phyloP scores from a whole-genome alignment of 306 rosid genomes.

The Glycine soja region DNA sequence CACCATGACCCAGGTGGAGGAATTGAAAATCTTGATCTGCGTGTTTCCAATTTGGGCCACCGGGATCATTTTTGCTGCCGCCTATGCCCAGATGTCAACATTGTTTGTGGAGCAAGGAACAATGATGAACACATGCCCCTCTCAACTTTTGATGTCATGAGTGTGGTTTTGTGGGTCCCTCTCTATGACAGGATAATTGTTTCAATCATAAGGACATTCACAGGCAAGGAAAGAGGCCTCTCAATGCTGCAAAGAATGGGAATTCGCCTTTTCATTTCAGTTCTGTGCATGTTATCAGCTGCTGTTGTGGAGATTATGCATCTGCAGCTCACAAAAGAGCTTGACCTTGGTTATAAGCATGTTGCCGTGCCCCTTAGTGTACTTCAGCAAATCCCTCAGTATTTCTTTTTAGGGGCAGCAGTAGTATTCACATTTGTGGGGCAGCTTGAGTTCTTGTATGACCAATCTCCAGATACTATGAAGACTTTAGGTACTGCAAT shows the following conservation, averaged over 20 bases:
- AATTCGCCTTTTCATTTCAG: constrained; percentile 75
- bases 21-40: constrained; percentile 82
- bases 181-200: constrained; percentile 76
- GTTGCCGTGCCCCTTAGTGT: constrained; percentile 75
- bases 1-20: constrained; percentile 93
- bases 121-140: constrained; percentile 81
- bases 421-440: constrained; percentile 82
- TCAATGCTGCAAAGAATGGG: constrained; percentile 81
- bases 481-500: constrained; percentile 79
- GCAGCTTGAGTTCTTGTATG: constrained; percentile 88
- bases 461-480: constrained; percentile 89
- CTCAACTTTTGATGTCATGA: constrained; percentile 67
- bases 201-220: constrained; percentile 73
- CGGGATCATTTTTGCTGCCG: constrained; percentile 80
- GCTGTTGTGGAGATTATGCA: constrained; percentile 77
- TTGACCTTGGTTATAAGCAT: constrained; percentile 65
- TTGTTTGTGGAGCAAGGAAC: constrained; percentile 92
- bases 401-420: constrained; percentile 80
- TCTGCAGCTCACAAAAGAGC: constrained; percentile 64
- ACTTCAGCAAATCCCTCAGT: constrained; percentile 89
- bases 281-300: constrained; percentile 84
- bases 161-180: constrained; percentile 90
- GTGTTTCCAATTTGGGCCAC: constrained; percentile 93
- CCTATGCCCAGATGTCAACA: constrained; percentile 93
- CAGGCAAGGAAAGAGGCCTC: constrained; percentile 80